phyloP scores from a whole-genome alignment of 2,329 filamentous ascomycete species.

The Monilinia polystroma region DNA sequence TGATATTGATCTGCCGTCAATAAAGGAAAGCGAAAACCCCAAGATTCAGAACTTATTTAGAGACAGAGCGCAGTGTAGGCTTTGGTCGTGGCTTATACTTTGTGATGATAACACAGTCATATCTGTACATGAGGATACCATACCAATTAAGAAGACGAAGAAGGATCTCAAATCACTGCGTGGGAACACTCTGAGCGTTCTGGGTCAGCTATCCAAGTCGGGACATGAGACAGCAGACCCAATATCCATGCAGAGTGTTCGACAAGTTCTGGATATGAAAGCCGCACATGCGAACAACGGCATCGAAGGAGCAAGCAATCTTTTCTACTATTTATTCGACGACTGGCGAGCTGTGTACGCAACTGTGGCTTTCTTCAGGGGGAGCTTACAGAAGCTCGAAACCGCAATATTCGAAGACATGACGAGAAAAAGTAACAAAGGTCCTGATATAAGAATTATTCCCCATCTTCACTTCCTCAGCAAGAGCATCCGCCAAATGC shows the following conservation, averaged over 20 bases:
- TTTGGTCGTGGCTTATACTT: slow-evolving; percentile 72
- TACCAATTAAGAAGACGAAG: slow-evolving; percentile 35
- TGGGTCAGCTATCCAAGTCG: slow-evolving; percentile 58
- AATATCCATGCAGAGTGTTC: slow-evolving; percentile 38
- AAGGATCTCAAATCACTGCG: slow-evolving; percentile 43
- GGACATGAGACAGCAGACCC: slow-evolving; percentile 41
- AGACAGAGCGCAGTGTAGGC: slow-evolving; percentile 44
- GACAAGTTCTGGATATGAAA: slow-evolving; percentile 36
- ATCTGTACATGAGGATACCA: slow-evolving; percentile 63
- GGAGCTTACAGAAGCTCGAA: slow-evolving; percentile 48
- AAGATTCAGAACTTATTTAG: slow-evolving; percentile 41
- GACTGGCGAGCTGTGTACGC: slow-evolving; percentile 61
- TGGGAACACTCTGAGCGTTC: slow-evolving; percentile 59
- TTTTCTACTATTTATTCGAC: slow-evolving; percentile 68
- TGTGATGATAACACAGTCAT: slow-evolving; percentile 69
- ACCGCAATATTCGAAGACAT: slow-evolving; percentile 36
- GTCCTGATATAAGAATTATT: slow-evolving; percentile 53
- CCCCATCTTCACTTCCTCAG: slow-evolving; percentile 58
- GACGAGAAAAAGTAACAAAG: slow-evolving; percentile 42
- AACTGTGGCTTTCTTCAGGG: slow-evolving; percentile 50
- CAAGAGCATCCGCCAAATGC: slow-evolving; percentile 58
- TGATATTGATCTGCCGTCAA: slow-evolving; percentile 40
- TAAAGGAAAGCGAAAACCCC: slow-evolving; percentile 24
- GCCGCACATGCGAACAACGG: slow-evolving; percentile 37
- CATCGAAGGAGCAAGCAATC: slow-evolving; percentile 55